phyloP scores from a whole-genome alignment of 805 yeast species.

The Saturnispora besseyi region DNA sequence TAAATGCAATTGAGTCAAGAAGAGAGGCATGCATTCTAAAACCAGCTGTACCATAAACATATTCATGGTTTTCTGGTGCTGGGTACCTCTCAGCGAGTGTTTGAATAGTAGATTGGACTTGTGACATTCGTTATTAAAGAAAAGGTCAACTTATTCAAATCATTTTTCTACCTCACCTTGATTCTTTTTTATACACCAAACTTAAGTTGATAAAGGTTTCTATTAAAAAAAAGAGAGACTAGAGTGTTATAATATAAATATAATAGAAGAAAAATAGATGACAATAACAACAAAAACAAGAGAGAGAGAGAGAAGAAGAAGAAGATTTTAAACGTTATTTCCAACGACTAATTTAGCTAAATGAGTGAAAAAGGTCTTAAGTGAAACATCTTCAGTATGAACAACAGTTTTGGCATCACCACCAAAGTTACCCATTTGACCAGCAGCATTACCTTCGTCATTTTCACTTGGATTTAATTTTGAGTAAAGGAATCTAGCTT shows the following conservation, averaged over 20 bases:
- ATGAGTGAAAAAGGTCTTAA: conserved; percentile 93
- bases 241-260: not conserved
- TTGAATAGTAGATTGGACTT: not conserved
- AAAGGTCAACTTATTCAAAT: not conserved
- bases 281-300: not conserved
- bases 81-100: conserved; percentile 25
- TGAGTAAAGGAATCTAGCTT: conserved; percentile 91
- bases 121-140: not conserved
- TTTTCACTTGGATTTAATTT: conserved; percentile 91
- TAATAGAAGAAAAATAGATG: not conserved
- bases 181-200: not conserved
- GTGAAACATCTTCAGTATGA: conserved; percentile 90
- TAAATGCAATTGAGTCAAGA: conserved; percentile 73
- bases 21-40: conserved; percentile 67
- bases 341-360: conserved; percentile 82
- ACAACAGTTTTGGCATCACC: conserved; percentile 60
- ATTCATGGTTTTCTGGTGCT: conserved; percentile 36
- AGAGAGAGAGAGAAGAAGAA: not conserved
- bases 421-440: conserved; percentile 38
- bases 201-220: not conserved
- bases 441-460: conserved; percentile 35
- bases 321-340: conserved; percentile 16
- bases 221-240: not conserved
- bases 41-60: conserved; percentile 94
- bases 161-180: not conserved